phyloP scores from a whole-genome alignment of 805 yeast species.

The Candida caryicola region DNA sequence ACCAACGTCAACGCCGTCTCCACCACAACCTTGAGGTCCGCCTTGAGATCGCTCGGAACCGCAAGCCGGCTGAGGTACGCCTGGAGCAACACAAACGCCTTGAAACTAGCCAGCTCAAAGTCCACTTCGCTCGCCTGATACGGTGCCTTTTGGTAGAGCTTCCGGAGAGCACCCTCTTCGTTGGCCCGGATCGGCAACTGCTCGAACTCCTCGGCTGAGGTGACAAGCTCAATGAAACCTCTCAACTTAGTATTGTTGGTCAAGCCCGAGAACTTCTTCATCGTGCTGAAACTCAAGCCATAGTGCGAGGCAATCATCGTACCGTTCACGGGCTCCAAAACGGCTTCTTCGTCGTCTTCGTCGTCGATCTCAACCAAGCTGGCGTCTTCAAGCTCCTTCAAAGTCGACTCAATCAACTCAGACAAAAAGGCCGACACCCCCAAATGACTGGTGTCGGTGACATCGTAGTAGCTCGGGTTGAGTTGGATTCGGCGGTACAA shows the following conservation, averaged over 20 bases:
- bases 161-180: conserved; percentile 50
- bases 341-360: conserved; percentile 35
- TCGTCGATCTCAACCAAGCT: conserved; percentile 60
- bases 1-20: conserved; percentile 49
- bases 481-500: conserved; percentile 76
- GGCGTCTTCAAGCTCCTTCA: conserved; percentile 60
- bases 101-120: conserved; percentile 56
- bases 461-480: conserved; percentile 90
- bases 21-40: conserved; percentile 57
- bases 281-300: conserved; percentile 60
- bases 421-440: conserved; percentile 83
- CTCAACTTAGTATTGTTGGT: conserved; percentile 55
- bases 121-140: conserved; percentile 45
- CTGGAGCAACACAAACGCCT: conserved; percentile 73
- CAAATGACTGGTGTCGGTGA: conserved; percentile 55
- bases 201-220: conserved; percentile 74
- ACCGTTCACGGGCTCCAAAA: conserved; percentile 60
- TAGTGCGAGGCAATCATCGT: conserved; percentile 76
- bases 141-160: conserved; percentile 61
- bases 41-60: conserved; percentile 55
- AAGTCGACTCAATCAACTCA: conserved; percentile 70
- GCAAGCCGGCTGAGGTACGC: conserved; percentile 71
- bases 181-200: conserved; percentile 56
- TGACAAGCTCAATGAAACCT: conserved; percentile 60
- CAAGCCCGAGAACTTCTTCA: conserved; percentile 59